Conservation (phyloP, 2,329 filamentous ascomycete genomes). For the Acrocalymma vagum region DNA sequence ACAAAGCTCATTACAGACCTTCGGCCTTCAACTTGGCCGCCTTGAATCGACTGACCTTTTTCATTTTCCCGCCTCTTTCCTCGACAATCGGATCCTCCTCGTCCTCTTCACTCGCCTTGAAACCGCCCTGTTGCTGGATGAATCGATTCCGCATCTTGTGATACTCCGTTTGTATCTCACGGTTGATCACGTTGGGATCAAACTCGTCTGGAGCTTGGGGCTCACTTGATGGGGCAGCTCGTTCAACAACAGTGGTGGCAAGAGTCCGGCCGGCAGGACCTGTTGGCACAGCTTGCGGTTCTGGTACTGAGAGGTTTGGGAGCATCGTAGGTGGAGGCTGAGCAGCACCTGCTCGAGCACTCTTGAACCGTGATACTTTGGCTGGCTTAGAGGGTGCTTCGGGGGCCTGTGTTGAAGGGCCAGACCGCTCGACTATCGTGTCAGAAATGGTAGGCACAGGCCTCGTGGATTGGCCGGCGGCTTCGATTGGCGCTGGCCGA, state of each 20-base stretch:
- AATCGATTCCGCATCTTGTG: slow-evolving; percentile 83
- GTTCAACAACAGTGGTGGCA: slow-evolving; percentile 66
- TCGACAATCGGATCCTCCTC: slow-evolving; percentile 71
- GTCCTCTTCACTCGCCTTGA: slow-evolving; percentile 73
- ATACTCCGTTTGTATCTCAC: slow-evolving; percentile 84
- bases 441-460: slow-evolving; percentile 40
- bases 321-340: slow-evolving; percentile 20
- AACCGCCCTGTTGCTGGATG: slow-evolving; percentile 84
- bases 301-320: slow-evolving; percentile 31
- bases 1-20: slow-evolving; percentile 32
- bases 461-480: slow-evolving; percentile 4
- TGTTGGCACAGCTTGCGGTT: slow-evolving; percentile 41
- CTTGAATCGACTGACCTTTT: slow-evolving; percentile 76
- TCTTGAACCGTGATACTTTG: slow-evolving; percentile 54
- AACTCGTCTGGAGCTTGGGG: slow-evolving; percentile 58
- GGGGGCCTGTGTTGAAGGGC: slow-evolving; percentile 15
- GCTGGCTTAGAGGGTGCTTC: slow-evolving; percentile 30
- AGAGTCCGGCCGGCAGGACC: slow-evolving; percentile 61
- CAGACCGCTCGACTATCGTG: slow-evolving; percentile 43
- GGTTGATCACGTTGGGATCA: slow-evolving; percentile 75
- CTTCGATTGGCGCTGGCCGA: slow-evolving; percentile 28
- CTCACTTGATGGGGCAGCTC: slow-evolving; percentile 45
- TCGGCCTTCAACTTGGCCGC: slow-evolving; percentile 66
- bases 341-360: slow-evolving; percentile 30
- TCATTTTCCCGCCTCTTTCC: slow-evolving; percentile 67